Percentiles rank a stretch among this genome's conserved stretches.
Evolutionary conservation across 1,139 yeast genomes (phyloP).

Genomic region (Yamadazyma jaroonii): DNA sequence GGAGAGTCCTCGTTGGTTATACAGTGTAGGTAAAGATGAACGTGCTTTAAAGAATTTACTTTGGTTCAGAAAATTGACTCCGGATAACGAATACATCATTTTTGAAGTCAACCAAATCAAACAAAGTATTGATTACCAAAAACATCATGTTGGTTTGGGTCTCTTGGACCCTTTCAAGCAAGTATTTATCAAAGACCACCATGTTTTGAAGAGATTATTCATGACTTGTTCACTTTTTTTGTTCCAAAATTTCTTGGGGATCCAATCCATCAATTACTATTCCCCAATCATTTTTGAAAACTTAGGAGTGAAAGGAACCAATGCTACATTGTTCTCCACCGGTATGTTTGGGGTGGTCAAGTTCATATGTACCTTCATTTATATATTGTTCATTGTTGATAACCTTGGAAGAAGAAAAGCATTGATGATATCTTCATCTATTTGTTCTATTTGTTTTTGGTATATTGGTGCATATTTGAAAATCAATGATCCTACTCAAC

Average conservation of each 20-base stretch:
- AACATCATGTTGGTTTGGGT: constrained; percentile 32
- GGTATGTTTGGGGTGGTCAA: constrained; percentile 46
- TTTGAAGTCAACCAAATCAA: constrained; percentile 34
- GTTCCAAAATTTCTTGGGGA: constrained; percentile 45
- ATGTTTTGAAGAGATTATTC: constrained; percentile 27
- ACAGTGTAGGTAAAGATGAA: constrained; percentile 33
- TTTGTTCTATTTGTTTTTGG: constrained; percentile 42
- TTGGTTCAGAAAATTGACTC: constrained; percentile 39
- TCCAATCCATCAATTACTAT: constrained; percentile 46
- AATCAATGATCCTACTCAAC: constrained; percentile 35
- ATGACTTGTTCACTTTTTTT: constrained; percentile 35
- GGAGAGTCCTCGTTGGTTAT: constrained; percentile 42
- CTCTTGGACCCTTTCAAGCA: constrained; percentile 37
- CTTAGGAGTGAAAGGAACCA: constrained; percentile 39
- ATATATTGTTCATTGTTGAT: constrained; percentile 37
- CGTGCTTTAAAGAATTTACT: constrained; percentile 33
- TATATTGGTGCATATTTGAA: constrained; percentile 42
- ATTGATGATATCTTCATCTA: constrained; percentile 35
- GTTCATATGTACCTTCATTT: constrained; percentile 35
- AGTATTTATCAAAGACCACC: constrained; percentile 29
- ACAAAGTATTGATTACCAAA: constrained; percentile 27
- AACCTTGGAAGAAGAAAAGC: constrained; percentile 38
- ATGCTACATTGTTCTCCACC: constrained; percentile 38
- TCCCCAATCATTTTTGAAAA: constrained; percentile 41
- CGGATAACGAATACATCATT: constrained; percentile 34